Conservation (phyloP, 2,329 filamentous ascomycete genomes). For the Fusarium sp. region DNA sequence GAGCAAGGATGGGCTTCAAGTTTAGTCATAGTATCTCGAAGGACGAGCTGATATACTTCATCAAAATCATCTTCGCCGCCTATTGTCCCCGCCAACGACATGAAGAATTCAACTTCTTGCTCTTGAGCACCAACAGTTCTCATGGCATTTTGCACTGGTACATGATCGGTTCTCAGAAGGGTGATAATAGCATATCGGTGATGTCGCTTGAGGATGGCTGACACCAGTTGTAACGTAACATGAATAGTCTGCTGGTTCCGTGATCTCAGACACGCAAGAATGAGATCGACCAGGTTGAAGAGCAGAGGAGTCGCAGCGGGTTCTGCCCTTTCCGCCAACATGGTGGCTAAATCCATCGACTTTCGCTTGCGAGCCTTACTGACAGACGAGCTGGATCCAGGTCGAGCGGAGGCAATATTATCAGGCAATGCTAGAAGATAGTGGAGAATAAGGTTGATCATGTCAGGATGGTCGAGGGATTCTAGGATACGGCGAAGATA, state of each 20-base stretch:
- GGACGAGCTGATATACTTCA: conserved; percentile 75
- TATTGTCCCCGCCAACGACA: conserved; percentile 74
- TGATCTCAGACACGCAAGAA: conserved; percentile 86
- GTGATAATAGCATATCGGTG: conserved; percentile 86
- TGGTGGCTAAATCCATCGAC: conserved; percentile 86
- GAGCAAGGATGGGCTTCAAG: conserved; percentile 82
- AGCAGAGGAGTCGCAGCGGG: conserved; percentile 81
- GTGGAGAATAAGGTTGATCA: conserved; percentile 92
- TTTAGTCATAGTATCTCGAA: conserved; percentile 76
- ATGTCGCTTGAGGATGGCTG: conserved; percentile 86
- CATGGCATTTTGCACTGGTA: conserved; percentile 64
- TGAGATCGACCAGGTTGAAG: conserved; percentile 93
- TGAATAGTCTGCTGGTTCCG: conserved; percentile 88
- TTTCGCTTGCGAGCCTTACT: conserved; percentile 83
- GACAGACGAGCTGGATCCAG: conserved; percentile 62
- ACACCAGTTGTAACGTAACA: conserved; percentile 88
- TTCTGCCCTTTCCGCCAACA: conserved; percentile 80
- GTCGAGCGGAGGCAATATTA: conserved; percentile 50
- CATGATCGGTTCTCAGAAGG: conserved; percentile 74
- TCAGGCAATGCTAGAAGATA: conserved; percentile 89
- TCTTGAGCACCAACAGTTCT: conserved; percentile 81
- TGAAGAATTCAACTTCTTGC: conserved; percentile 78
- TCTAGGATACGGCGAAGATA: conserved; percentile 93
- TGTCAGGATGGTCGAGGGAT: conserved; percentile 89
- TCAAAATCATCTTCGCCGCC: conserved; percentile 78